Conservation (phyloP, 495 filamentous ascomycete genomes). For the Bacidia rubella region DNA sequence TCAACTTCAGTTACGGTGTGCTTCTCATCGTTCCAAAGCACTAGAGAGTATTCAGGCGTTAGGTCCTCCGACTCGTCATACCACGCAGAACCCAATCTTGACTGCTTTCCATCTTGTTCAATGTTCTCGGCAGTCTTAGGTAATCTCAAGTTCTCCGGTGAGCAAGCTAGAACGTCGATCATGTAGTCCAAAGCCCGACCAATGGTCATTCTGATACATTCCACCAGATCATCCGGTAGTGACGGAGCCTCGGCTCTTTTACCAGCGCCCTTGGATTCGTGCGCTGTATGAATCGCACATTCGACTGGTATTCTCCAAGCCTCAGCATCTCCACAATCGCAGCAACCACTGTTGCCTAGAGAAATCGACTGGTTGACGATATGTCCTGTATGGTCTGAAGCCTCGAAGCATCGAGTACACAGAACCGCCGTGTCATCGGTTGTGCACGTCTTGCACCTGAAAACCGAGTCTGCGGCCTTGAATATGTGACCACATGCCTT, state of each 20-base stretch:
- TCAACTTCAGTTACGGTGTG: conserved; percentile 88
- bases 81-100: conserved; percentile 60
- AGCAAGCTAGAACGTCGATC: conserved; percentile 93
- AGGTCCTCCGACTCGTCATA: conserved; percentile 46
- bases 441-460: conserved; percentile 84
- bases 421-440: conserved; percentile 76
- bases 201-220: conserved; percentile 70
- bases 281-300: conserved; percentile 81
- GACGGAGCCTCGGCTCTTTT: conserved; percentile 45
- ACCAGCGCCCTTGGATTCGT: conserved; percentile 39
- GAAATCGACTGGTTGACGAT: conserved; percentile 77
- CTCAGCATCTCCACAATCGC: conserved; percentile 90
- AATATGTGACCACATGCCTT: conserved; percentile 98
- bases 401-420: conserved; percentile 83
- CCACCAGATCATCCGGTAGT: conserved; percentile 59
- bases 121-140: conserved; percentile 71
- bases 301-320: conserved; percentile 80
- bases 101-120: conserved; percentile 63
- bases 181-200: conserved; percentile 80
- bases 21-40: conserved; percentile 98
- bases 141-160: conserved; percentile 83
- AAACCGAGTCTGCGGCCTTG: conserved; percentile 79
- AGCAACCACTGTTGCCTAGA: conserved; percentile 84
- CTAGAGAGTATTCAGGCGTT: conserved; percentile 64
- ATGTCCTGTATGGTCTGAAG: conserved; percentile 90